Percentiles rank a stretch among this genome's conserved stretches.
Evolutionary conservation across 2,329 filamentous ascomycete genomes (phyloP).

Genomic region (Penicillium sumatraense): DNA sequence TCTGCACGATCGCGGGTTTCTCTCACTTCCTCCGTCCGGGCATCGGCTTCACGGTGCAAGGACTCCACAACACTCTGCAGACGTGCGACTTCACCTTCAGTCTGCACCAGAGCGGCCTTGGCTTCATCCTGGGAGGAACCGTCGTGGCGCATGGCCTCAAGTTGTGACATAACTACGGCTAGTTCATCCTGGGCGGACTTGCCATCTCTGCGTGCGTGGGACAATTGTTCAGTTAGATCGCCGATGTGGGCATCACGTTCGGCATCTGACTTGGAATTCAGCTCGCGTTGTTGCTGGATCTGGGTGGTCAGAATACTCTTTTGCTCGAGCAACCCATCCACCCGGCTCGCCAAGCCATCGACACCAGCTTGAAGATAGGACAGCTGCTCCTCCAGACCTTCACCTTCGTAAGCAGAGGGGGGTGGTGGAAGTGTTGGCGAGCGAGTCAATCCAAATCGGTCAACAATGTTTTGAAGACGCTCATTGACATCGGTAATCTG

Average conservation of each 20-base stretch:
- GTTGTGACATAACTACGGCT: conserved; percentile 46
- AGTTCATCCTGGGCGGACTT: conserved; percentile 47
- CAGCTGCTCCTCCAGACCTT: conserved; percentile 68
- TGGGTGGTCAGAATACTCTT: conserved; percentile 87
- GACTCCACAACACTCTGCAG: conserved; percentile 59
- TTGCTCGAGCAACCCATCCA: conserved; percentile 81
- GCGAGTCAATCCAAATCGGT: conserved; percentile 47
- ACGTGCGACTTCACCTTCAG: conserved; percentile 37
- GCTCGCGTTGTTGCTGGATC: conserved; percentile 91
- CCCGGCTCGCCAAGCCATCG: conserved; percentile 75
- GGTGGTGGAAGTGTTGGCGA: conserved; percentile 59
- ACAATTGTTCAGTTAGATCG: conserved; percentile 52
- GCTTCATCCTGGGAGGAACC: conserved; percentile 39
- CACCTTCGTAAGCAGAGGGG: conserved; percentile 61
- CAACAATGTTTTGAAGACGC: conserved; percentile 65
- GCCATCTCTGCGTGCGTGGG: conserved; percentile 62
- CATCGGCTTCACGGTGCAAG: conserved; percentile 37
- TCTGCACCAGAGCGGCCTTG: conserved; percentile 31
- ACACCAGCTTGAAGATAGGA: conserved; percentile 78
- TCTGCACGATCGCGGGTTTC: conserved; percentile 29
- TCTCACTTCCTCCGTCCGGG: conserved; percentile 26
- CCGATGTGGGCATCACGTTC: conserved; percentile 55
- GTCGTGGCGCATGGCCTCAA: conserved; percentile 48
- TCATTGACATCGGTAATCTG: conserved; percentile 67
- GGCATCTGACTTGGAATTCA: conserved; percentile 83